Conservation (phyloP, 768 basidiomycete species). For the Tulasnella sp. region DNA sequence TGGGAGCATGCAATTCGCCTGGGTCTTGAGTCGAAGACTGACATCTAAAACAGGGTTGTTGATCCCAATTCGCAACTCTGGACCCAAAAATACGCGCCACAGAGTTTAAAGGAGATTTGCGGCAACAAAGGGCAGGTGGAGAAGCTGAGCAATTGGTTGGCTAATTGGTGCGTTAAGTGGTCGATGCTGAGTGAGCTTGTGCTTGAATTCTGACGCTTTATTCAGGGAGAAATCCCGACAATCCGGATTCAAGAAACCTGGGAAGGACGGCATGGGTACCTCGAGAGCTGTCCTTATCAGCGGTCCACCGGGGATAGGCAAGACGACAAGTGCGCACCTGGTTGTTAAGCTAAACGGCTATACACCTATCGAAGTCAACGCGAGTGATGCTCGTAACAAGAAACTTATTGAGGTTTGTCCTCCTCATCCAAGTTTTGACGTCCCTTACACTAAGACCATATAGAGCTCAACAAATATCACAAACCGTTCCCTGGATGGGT, state of each 20-base stretch:
- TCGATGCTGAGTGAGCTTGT: neutral
- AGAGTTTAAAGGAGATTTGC: slow-evolving; percentile 81
- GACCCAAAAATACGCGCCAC: slow-evolving; percentile 94
- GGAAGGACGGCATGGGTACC: slow-evolving; percentile 81
- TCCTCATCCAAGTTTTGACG: neutral
- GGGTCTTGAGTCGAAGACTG: neutral
- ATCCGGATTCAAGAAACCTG: slow-evolving; percentile 85
- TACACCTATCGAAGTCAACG: slow-evolving; percentile 92
- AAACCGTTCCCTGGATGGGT: slow-evolving; percentile 84
- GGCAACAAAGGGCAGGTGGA: slow-evolving; percentile 93
- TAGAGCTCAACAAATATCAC: slow-evolving; percentile 87
- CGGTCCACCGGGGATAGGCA: slow-evolving; percentile 95
- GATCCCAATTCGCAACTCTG: slow-evolving; percentile 64
- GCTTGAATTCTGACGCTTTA: neutral
- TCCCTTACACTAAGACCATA: neutral
- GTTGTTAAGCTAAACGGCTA: slow-evolving; percentile 87
- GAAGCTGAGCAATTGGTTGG: slow-evolving; percentile 81
- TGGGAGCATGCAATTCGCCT: slow-evolving; percentile 10
- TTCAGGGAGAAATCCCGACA: slow-evolving; percentile 72
- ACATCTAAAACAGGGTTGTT: slow-evolving; percentile 28
- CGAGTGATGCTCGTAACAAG: slow-evolving; percentile 92
- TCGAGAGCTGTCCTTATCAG: slow-evolving; percentile 86
- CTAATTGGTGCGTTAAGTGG: slow-evolving; percentile 62
- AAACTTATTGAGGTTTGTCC: slow-evolving; percentile 83
- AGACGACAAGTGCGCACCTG: slow-evolving; percentile 93